Conservation (phyloP, 495 filamentous ascomycete species). For the Rostrohypoxylon terebratum region DNA sequence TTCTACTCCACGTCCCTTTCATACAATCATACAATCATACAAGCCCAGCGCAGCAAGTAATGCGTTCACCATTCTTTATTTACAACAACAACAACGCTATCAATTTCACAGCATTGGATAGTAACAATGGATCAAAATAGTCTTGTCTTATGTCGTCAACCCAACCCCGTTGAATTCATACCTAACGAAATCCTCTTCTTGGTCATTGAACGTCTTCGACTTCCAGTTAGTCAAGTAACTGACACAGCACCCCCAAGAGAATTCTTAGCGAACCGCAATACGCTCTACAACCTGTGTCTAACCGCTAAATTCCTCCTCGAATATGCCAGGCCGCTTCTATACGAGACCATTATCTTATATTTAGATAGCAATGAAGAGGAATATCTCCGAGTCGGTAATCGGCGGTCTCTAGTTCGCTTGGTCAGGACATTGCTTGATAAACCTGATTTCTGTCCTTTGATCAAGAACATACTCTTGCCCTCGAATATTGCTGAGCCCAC, state of each 20-base stretch:
- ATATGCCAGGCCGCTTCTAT: constrained; percentile 22
- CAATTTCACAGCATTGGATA: not conserved
- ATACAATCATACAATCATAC: not conserved
- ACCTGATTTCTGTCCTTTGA: not conserved
- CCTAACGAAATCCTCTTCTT: constrained; percentile 6
- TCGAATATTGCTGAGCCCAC: not conserved
- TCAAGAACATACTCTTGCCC: constrained; percentile 28
- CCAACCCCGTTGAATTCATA: not conserved
- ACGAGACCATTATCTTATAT: constrained; percentile 27
- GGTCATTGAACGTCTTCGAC: constrained; percentile 11
- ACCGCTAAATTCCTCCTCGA: not conserved
- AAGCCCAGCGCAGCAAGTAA: not conserved
- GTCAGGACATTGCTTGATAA: constrained; percentile 25
- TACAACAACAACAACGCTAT: not conserved
- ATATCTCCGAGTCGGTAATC: not conserved
- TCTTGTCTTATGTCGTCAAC: not conserved
- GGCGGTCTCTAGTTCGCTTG: not conserved
- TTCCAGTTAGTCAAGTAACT: constrained; percentile 1
- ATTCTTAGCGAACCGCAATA: constrained; percentile 2
- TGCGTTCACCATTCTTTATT: not conserved
- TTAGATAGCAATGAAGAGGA: not conserved
- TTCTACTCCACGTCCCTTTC: not conserved
- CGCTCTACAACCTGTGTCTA: constrained; percentile 28
- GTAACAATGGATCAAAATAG: not conserved
- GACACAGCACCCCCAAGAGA: not conserved